Percentiles rank a stretch among this genome's conserved stretches.
phyloP scores from a whole-genome alignment of 495 filamentous ascomycete species.

The Cercophora newfieldiana region DNA sequence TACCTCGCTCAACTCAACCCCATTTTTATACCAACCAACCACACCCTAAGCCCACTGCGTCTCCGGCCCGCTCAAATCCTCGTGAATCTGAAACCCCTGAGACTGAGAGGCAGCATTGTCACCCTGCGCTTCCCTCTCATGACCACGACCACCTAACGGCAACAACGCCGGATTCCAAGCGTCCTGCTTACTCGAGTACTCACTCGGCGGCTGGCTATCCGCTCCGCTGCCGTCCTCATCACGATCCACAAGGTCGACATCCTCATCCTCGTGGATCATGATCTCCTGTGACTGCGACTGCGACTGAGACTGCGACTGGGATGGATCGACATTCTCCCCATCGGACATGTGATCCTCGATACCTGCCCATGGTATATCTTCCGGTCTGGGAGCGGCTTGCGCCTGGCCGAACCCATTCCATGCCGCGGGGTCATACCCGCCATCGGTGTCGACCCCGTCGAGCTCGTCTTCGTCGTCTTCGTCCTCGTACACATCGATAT shows the following conservation, averaged over 20 bases:
- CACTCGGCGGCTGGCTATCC: slow-evolving; percentile 33
- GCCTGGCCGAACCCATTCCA: slow-evolving; percentile 19
- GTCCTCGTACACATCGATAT: slow-evolving; percentile 33
- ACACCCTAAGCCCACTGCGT: slow-evolving; percentile 10
- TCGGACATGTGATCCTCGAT: slow-evolving; percentile 46
- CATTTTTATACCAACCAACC: neutral
- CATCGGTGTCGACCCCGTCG: slow-evolving; percentile 36
- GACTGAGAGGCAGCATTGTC: too few species aligned
- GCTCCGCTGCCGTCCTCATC: slow-evolving; percentile 10
- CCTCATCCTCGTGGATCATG: slow-evolving; percentile 26
- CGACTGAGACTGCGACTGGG: slow-evolving; percentile 1
- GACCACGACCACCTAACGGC: neutral
- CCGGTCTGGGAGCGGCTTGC: slow-evolving; percentile 24
- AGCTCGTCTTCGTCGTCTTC: slow-evolving; percentile 40
- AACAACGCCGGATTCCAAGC: slow-evolving; percentile 8
- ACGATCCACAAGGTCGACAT: slow-evolving; percentile 2
- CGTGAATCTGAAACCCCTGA: slow-evolving; percentile 32
- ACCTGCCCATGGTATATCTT: slow-evolving; percentile 47
- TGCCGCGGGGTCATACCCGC: slow-evolving; percentile 13
- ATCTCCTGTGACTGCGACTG: slow-evolving; percentile 6
- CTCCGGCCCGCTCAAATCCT: slow-evolving; percentile 21
- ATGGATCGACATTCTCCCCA: slow-evolving; percentile 45
- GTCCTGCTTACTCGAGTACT: slow-evolving; percentile 31
- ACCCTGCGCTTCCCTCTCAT: neutral
- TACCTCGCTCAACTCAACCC: neutral